Evolutionary conservation across 2,329 filamentous ascomycete genomes (phyloP).

Genomic region (Colletotrichum simmondsii): DNA sequence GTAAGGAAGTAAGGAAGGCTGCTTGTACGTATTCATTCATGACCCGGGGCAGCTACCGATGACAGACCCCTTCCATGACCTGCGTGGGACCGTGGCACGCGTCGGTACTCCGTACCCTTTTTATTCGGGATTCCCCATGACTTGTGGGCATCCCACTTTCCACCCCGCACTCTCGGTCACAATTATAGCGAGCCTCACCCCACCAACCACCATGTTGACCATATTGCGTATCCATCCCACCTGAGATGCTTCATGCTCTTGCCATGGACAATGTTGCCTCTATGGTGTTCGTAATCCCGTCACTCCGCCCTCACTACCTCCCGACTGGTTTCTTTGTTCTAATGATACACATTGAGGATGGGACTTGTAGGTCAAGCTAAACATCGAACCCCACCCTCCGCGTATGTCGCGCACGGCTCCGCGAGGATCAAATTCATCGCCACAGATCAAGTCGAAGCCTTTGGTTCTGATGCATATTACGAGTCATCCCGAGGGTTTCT

Average conservation of each 20-base stretch:
- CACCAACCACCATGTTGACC: not conserved
- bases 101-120: too few species aligned
- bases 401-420: too few species aligned
- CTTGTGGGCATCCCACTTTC: not conserved
- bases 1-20: not conserved
- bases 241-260: not conserved
- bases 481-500: too few species aligned
- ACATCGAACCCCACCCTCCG: too few species aligned
- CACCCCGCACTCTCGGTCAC: constrained; percentile 40
- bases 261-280: not conserved
- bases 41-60: not conserved
- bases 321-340: not conserved
- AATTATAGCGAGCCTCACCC: constrained; percentile 42
- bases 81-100: too few species aligned
- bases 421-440: too few species aligned
- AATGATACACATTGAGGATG: too few species aligned
- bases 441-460: too few species aligned
- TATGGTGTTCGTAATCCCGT: too few species aligned
- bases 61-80: not conserved
- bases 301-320: not conserved
- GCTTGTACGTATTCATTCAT: too few species aligned
- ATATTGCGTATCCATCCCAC: not conserved
- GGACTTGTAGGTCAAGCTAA: too few species aligned
- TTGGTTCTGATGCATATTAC: too few species aligned
- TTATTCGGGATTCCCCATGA: not conserved